phyloP scores from a whole-genome alignment of 192 early-diverging fungal genomes.

The Pilobolus umbonatus region DNA sequence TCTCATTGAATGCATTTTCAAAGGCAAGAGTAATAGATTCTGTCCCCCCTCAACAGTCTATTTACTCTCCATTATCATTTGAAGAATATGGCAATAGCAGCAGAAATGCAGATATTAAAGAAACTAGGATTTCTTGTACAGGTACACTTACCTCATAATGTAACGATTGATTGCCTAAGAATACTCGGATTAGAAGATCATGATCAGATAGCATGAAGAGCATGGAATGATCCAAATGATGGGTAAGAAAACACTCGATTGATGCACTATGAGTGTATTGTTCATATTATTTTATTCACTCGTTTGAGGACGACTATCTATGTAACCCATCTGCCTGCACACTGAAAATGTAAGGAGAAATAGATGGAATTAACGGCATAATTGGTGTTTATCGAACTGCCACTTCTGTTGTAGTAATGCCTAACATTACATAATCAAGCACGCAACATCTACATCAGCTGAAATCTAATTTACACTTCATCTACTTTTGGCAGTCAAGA shows the following conservation, averaged over 20 bases:
- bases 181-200: slow-evolving; percentile 74
- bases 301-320: slow-evolving; percentile 72
- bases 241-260: slow-evolving; percentile 36
- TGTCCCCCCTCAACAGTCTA: too few species aligned
- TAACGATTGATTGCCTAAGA: slow-evolving; percentile 85
- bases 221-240: slow-evolving; percentile 97
- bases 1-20: slow-evolving; percentile 59
- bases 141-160: slow-evolving; percentile 92
- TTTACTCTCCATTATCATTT: too few species aligned
- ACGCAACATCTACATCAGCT: too few species aligned
- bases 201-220: slow-evolving; percentile 69
- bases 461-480: too few species aligned
- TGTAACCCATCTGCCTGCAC: slow-evolving; percentile 71
- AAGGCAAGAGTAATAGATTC: too few species aligned
- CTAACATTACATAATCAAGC: too few species aligned
- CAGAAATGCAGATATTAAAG: slow-evolving; percentile 86
- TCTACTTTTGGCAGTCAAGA: too few species aligned
- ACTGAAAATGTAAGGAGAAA: slow-evolving; percentile 66
- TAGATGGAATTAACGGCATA: slow-evolving; percentile 58
- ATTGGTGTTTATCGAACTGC: too few species aligned
- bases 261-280: background rate
- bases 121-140: slow-evolving; percentile 93
- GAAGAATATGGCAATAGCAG: slow-evolving; percentile 74
- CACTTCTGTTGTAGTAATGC: too few species aligned
- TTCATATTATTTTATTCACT: background rate